Evolutionary conservation across 2,329 filamentous ascomycete genomes (phyloP).

Genomic region (Aspergillus fructus): DNA sequence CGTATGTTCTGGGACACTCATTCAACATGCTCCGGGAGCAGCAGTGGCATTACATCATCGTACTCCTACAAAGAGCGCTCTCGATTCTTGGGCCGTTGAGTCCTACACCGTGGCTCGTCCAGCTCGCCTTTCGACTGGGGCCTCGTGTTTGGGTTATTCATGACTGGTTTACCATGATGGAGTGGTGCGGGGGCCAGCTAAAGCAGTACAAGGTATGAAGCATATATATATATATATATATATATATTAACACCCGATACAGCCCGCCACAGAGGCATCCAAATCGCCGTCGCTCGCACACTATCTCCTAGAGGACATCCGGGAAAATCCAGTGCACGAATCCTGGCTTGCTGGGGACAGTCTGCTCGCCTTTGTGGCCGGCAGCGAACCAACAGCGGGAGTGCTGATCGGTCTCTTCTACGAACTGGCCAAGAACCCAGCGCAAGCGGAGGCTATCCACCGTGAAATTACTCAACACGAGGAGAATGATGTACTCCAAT

Average conservation of each 20-base stretch:
- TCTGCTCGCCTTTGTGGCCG: conserved; percentile 4
- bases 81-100: conserved; percentile 30
- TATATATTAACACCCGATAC: neutral
- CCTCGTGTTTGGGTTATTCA: conserved; percentile 10
- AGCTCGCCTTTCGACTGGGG: conserved; percentile 15
- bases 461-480: conserved; percentile 8
- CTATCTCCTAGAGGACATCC: neutral
- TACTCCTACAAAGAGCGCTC: conserved; percentile 25
- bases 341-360: neutral
- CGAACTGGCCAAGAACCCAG: neutral
- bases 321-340: neutral
- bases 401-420: neutral
- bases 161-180: conserved; percentile 17
- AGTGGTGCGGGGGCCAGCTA: conserved; percentile 3
- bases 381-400: conserved; percentile 4
- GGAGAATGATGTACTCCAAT: neutral
- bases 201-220: neutral
- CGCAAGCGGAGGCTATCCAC: neutral
- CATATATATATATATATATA: too few relatives aligned
- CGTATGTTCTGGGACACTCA: conserved; percentile 31
- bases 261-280: neutral
- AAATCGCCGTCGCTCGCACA: neutral
- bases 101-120: conserved; percentile 23
- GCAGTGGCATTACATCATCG: conserved; percentile 29
- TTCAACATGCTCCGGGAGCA: conserved; percentile 31